Base-by-base conservation (phyloP, 768 basidiomycete species). In the Solioccasus polychromus region DNA sequence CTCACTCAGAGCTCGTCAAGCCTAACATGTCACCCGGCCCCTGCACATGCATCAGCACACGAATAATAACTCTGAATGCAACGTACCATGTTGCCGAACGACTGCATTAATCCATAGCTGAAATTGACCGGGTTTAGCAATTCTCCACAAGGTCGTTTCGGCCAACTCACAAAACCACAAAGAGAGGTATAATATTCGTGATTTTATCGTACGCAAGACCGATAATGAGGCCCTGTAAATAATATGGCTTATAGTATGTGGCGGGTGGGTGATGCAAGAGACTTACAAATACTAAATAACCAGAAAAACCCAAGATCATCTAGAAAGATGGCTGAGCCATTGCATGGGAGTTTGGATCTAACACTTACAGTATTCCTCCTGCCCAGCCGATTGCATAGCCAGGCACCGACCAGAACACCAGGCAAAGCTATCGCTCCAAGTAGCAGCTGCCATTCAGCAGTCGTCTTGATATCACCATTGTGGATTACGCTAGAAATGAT, bases 21-120 rank as follows among this genome's bases (percentile, higher is more conserved):
- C 82, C 80, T 9, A 83, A 61, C 79, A 85, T 84, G 55, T 86
- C 77, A 18, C 86, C 85, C 3, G 85, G 84, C 15, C 85, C 84
- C 80, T 82, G 50, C 19, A 45, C 17, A 19, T 22, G 15, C 11
- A 38, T 67, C 11, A 60, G 36, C 19, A 24, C 39, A 36, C 8
- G 19, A 32, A 39, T 12, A n/a, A 5, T 19, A 24, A 48, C 22
- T 11, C 30, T 23, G 18, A 29, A 28, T 32, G 28, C 14, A 17
- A 57, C 68, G 30, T 57, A 77, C 80, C 67, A 85, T 38, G 54
- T 86, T 86, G n/a, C 83, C 84, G 35, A 73, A 76, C 3, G 79
- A 83, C 53, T 85, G 80, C 83, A 87, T 83, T 43, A 85, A 65
- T 3, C 81, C 85, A 60, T 84, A 87, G 52, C 80, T 82, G 46